These are phyloP conservation scores for Plantago coronopus DNA, from an alignment of 305 asterid genomes.

Conservation along the genomic window DNA sequence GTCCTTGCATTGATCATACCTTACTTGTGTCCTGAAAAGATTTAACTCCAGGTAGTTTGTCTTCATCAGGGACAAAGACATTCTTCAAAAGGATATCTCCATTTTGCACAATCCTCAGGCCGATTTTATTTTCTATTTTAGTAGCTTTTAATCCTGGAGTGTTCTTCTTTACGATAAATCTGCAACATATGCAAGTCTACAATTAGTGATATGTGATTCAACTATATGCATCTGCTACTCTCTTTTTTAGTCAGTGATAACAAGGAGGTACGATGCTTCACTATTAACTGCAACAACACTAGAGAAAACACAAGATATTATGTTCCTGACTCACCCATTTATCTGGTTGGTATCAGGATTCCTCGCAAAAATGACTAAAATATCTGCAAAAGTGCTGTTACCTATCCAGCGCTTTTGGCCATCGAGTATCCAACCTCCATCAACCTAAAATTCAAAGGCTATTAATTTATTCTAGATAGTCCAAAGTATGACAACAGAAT, in stretches of 20 bases:
- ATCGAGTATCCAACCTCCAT: conserved; percentile 94
- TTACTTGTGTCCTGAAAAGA: conserved; percentile 90
- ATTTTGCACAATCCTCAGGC: conserved; percentile 85
- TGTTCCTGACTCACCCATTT: conserved; percentile 56
- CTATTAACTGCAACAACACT: conserved; percentile 3
- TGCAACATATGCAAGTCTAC: conserved; percentile 34
- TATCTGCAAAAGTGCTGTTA: conserved; percentile 90
- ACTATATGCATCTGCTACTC: too few relatives aligned
- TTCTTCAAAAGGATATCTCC: conserved; percentile 80
- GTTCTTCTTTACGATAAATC: conserved; percentile 78
- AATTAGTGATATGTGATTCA: conserved; percentile 14
- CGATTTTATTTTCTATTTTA: conserved; percentile 89
- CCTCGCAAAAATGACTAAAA: conserved; percentile 81
- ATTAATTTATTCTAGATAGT: conserved; percentile 12
- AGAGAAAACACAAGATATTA: background rate
- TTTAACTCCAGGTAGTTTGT: conserved; percentile 77
- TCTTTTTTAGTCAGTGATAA: too few relatives aligned
- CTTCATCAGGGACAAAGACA: conserved; percentile 90
- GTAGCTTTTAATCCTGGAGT: conserved; percentile 88
- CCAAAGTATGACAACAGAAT: background rate
- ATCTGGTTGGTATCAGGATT: conserved; percentile 71
- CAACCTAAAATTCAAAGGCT: conserved; percentile 55
- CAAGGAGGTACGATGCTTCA: background rate
- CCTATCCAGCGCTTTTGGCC: conserved; percentile 99
- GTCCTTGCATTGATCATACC: conserved; percentile 39